These are phyloP conservation scores for Martensiomyces pterosporus DNA, from an alignment of 192 early-diverging fungal genomes.

Conservation along the genomic window DNA sequence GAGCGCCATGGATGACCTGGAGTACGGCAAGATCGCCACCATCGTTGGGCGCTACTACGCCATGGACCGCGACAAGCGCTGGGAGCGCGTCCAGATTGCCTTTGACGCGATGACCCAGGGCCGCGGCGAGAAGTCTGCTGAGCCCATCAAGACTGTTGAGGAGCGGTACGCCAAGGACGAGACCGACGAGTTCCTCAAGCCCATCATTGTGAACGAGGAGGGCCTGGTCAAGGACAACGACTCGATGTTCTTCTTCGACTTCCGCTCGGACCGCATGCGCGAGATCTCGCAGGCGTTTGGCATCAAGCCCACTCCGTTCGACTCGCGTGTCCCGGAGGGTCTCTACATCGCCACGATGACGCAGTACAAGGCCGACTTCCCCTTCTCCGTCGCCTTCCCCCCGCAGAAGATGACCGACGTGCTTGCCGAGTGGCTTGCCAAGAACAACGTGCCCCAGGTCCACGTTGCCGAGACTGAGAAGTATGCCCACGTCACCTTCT, in stretches of 20 bases:
- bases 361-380: slow-evolving; percentile 95
- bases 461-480: slow-evolving; percentile 99
- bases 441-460: slow-evolving; percentile 81
- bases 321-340: slow-evolving; percentile 69
- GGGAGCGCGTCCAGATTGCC: slow-evolving; percentile 96
- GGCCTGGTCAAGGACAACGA: slow-evolving; percentile 84
- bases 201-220: slow-evolving; percentile 79
- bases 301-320: slow-evolving; percentile 81
- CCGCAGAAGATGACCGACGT: slow-evolving; percentile 98
- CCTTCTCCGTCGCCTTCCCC: slow-evolving; percentile 94
- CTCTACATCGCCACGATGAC: slow-evolving; percentile 92
- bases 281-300: slow-evolving; percentile 85
- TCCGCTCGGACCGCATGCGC: slow-evolving; percentile 97
- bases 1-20: slow-evolving; percentile 50
- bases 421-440: slow-evolving; percentile 92
- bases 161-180: slow-evolving; percentile 81
- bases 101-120: slow-evolving; percentile 84
- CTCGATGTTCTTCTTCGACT: slow-evolving; percentile 98
- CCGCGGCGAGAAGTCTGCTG: slow-evolving; percentile 70
- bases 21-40: slow-evolving; percentile 88
- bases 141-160: slow-evolving; percentile 65
- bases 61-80: slow-evolving; percentile 99
- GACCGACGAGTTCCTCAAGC: slow-evolving; percentile 99
- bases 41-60: slow-evolving; percentile 98
- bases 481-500: slow-evolving; percentile 99